Percentiles rank a stretch among this genome's conserved stretches.
These are phyloP conservation scores for Fonsecaea pedrosoi DNA, from an alignment of 2,329 filamentous ascomycete genomes.

Conservation along the genomic window DNA sequence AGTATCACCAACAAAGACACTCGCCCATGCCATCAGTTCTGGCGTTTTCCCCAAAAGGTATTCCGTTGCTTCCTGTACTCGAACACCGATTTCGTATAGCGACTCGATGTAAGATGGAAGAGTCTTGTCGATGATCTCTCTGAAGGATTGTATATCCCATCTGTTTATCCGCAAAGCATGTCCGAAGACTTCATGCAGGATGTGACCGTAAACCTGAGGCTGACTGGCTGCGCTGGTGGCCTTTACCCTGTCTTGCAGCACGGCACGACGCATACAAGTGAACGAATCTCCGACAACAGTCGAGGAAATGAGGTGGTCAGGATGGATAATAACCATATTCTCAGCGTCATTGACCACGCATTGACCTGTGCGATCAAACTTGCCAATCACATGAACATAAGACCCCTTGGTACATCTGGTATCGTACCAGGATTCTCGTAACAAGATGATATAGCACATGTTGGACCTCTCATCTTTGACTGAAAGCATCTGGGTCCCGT, in stretches of 20 bases:
- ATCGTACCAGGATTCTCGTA: conserved; percentile 86
- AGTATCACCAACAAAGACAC: conserved; percentile 74
- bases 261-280: conserved; percentile 84
- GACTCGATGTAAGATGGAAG: conserved; percentile 84
- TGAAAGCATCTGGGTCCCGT: conserved; percentile 70
- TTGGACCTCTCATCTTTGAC: conserved; percentile 79
- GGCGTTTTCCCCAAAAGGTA: conserved; percentile 83
- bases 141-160: conserved; percentile 76
- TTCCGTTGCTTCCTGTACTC: conserved; percentile 73
- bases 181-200: conserved; percentile 95
- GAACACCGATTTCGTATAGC: conserved; percentile 83
- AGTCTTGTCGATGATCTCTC: conserved; percentile 69
- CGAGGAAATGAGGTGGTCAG: conserved; percentile 92
- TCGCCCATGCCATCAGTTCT: conserved; percentile 82
- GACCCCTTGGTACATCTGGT: conserved; percentile 76
- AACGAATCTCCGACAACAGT: conserved; percentile 98
- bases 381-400: conserved; percentile 85
- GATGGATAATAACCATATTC: conserved; percentile 89
- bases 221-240: conserved; percentile 80
- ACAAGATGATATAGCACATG: conserved; percentile 69
- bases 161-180: conserved; percentile 81
- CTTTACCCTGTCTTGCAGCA: conserved; percentile 93
- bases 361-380: conserved; percentile 71
- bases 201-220: conserved; percentile 87
- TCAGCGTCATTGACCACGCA: conserved; percentile 82